phyloP scores from a whole-genome alignment of 176 grass and related monocot species.

The barley (Hordeum vulgare) region MorexV3_pseudomolecules_assembly NC_058520.1:368717642-368718141 shows the following conservation, averaged over 20 bases:
- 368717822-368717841: slow-evolving; percentile 33
- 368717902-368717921: slow-evolving; percentile 35
- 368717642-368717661: slow-evolving; percentile 46
- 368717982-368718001: slow-evolving; percentile 16
- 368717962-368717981: not conserved
- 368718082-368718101: slow-evolving; percentile 48
- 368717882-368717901: slow-evolving; percentile 32
- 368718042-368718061: not conserved
- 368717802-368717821: slow-evolving; percentile 36
- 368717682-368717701: slow-evolving; percentile 6
- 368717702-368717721: slow-evolving; percentile 29
- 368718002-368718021: slow-evolving; percentile 24
- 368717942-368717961: slow-evolving; percentile 4
- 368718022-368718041: slow-evolving; percentile 28
- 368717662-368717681: not conserved
- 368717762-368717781: slow-evolving; percentile 1
- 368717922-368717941: slow-evolving; percentile 3
- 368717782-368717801: slow-evolving; percentile 15
- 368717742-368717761: slow-evolving; percentile 26
- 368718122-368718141: slow-evolving; percentile 19
- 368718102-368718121: slow-evolving; percentile 46
- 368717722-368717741: slow-evolving; percentile 38
- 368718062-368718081: slow-evolving; percentile 56
- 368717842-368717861: slow-evolving; percentile 42
- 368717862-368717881: slow-evolving; percentile 23